Percentiles rank a stretch among this genome's conserved stretches.
Conservation (phyloP, 1,284 basidiomycete species). For the Austroboletus novae-zelandiae region DNA sequence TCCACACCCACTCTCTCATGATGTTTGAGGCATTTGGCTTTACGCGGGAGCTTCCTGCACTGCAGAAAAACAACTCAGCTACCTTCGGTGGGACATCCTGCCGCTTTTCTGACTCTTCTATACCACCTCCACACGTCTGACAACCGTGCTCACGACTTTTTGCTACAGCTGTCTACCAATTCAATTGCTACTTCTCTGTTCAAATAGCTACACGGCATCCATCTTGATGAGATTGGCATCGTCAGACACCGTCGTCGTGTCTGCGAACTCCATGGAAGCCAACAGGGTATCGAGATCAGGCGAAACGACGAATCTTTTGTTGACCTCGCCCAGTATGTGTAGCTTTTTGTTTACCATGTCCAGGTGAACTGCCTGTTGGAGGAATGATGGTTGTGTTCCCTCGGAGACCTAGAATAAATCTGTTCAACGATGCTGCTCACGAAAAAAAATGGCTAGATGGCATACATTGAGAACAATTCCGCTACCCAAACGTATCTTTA, state of each 20-base stretch:
- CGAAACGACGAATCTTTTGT: constrained; percentile 82
- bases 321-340: constrained; percentile 80
- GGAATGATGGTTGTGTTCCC: constrained; percentile 84
- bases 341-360: constrained; percentile 61
- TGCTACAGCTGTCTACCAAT: background rate
- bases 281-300: constrained; percentile 83
- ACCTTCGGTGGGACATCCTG: constrained; percentile 48
- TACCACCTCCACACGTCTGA: background rate
- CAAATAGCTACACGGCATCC: constrained; percentile 35
- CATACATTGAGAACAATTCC: constrained; percentile 81
- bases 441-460: constrained; percentile 10
- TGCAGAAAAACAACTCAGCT: constrained; percentile 64
- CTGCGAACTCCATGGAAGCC: constrained; percentile 62
- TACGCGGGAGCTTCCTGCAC: constrained; percentile 59
- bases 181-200: background rate
- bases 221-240: constrained; percentile 56
- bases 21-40: constrained; percentile 95
- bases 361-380: constrained; percentile 83
- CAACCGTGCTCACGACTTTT: background rate
- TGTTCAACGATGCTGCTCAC: constrained; percentile 3
- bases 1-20: constrained; percentile 40
- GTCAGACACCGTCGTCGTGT: constrained; percentile 40
- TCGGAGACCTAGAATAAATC: constrained; percentile 62
- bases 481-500: constrained; percentile 81
- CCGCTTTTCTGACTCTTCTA: constrained; percentile 44